Conservation (phyloP, 2,329 filamentous ascomycete species). For the Lasiodiplodia hormozganensis region DNA sequence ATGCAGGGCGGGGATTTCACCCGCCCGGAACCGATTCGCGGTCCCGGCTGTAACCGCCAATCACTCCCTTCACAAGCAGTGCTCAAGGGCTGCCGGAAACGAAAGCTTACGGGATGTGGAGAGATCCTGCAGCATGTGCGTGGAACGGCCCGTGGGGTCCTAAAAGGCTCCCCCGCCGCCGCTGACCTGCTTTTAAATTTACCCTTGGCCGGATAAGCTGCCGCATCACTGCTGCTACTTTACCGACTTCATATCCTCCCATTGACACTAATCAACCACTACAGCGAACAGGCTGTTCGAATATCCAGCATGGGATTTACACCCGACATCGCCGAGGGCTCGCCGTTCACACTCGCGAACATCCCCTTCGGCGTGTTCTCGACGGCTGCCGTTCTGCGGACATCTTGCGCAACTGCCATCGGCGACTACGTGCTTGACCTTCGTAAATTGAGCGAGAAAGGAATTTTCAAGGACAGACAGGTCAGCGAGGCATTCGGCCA, state of each 20-base stretch:
- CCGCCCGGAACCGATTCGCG: background rate
- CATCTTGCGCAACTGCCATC: constrained; percentile 13
- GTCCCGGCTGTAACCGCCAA: background rate
- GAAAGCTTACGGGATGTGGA: background rate
- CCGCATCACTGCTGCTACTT: no score
- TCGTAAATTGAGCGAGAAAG: background rate
- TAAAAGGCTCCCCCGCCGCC: background rate
- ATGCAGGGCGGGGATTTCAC: constrained; percentile 8
- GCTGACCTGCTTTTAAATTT: background rate
- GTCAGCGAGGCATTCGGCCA: constrained; percentile 2
- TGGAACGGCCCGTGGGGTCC: background rate
- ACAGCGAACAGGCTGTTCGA: background rate
- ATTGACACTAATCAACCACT: background rate
- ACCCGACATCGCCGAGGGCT: constrained; percentile 9
- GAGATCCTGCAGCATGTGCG: background rate
- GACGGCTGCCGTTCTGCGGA: background rate
- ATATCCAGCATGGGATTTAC: constrained; percentile 10
- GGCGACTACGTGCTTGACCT: constrained; percentile 21
- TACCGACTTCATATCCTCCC: background rate
- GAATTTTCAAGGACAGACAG: background rate
- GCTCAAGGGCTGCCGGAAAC: background rate
- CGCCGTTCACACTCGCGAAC: constrained; percentile 29
- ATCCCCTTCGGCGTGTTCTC: constrained; percentile 32
- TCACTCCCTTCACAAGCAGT: background rate
- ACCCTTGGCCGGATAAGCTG: background rate